Conservation (phyloP, 2,329 filamentous ascomycete genomes). For the Clonostachys byssicola region DNA sequence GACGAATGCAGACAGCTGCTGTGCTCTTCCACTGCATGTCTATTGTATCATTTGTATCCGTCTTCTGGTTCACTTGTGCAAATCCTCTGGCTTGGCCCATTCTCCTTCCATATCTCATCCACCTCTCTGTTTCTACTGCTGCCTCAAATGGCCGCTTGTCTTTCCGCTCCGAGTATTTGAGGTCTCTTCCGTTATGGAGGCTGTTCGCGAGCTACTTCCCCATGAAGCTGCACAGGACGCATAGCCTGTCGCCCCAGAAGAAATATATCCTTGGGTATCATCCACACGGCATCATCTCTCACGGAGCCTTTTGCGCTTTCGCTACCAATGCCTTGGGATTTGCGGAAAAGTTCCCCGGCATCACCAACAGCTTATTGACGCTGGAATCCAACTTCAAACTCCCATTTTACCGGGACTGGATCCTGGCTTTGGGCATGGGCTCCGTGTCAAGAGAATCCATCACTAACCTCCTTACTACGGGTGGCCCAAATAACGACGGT, state of each 20-base stretch:
- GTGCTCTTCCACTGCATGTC: conserved; percentile 71
- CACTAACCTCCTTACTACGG: conserved; percentile 78
- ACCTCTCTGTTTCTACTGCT: conserved; percentile 76
- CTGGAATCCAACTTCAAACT: conserved; percentile 95
- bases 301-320: conserved; percentile 92
- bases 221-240: conserved; percentile 79
- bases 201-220: conserved; percentile 93
- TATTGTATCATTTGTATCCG: conserved; percentile 65
- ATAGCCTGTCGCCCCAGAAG: conserved; percentile 70
- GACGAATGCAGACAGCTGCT: conserved; percentile 73
- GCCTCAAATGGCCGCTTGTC: conserved; percentile 71
- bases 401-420: conserved; percentile 90
- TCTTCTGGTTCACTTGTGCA: conserved; percentile 88
- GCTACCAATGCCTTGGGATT: conserved; percentile 88
- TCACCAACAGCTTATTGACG: conserved; percentile 89
- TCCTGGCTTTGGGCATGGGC: conserved; percentile 80
- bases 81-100: conserved; percentile 90
- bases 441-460: conserved; percentile 92
- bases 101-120: conserved; percentile 72
- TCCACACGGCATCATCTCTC: conserved; percentile 94
- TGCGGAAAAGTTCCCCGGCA: conserved; percentile 82
- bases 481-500: conserved; percentile 72
- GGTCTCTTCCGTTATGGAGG: conserved; percentile 74
- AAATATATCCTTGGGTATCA: conserved; percentile 99
- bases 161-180: conserved; percentile 70